Conservation (phyloP, 768 basidiomycete species). For the Panaeolus cyanescens region DNA sequence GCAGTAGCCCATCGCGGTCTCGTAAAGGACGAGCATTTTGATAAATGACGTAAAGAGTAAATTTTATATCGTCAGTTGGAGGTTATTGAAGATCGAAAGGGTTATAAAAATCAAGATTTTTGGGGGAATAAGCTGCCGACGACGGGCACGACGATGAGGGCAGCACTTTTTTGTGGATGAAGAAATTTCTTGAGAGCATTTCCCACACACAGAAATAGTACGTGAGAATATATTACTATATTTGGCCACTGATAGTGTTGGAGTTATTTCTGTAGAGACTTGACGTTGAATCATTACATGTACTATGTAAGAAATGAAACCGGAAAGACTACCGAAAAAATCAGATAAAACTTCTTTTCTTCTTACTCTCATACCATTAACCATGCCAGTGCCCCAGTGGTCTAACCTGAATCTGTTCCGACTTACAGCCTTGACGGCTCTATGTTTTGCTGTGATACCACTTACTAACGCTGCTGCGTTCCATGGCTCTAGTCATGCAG, state of each 20-base stretch:
- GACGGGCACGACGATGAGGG: slow-evolving; percentile 20
- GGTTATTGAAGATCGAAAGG: slow-evolving; percentile 8
- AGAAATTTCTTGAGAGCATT: slow-evolving; percentile 28
- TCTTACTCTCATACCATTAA: neutral
- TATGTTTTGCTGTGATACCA: neutral
- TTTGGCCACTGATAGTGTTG: neutral
- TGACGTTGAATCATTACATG: no score
- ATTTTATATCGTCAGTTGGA: slow-evolving; percentile 4
- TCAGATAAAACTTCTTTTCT: neutral
- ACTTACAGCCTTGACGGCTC: neutral
- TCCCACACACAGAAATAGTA: slow-evolving; percentile 22
- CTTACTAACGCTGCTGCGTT: neutral
- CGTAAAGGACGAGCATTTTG: slow-evolving; percentile 94
- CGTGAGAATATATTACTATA: slow-evolving; percentile 28
- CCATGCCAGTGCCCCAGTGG: neutral
- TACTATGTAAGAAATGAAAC: neutral
- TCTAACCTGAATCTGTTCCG: neutral
- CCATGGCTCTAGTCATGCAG: neutral
- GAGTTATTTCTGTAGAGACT: neutral
- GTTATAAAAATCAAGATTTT: slow-evolving; percentile 1
- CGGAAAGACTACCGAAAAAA: neutral
- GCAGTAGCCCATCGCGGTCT: slow-evolving; percentile 95
- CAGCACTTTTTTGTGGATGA: slow-evolving; percentile 26
- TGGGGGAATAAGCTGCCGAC: slow-evolving; percentile 16
- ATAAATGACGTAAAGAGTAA: slow-evolving; percentile 7